phyloP scores from a whole-genome alignment of 2,329 filamentous ascomycete genomes.

The Lasiodiplodia gonubiensis region DNA sequence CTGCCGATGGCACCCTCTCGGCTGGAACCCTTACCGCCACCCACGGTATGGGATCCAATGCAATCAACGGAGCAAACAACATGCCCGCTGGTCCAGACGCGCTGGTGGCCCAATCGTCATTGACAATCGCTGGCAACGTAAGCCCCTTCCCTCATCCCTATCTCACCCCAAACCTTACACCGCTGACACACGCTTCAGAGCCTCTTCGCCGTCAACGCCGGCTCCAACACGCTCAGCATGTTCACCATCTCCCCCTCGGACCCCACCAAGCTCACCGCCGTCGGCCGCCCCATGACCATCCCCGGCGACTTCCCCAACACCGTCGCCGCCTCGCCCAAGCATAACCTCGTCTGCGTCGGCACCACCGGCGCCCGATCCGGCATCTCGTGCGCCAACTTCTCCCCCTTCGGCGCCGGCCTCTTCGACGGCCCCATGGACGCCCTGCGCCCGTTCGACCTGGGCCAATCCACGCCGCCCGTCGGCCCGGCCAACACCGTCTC shows the following conservation, averaged over 20 bases:
- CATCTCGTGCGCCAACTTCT: slow-evolving; percentile 46
- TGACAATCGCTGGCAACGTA: slow-evolving; percentile 60
- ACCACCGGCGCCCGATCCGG: slow-evolving; percentile 45
- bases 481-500: slow-evolving; percentile 66
- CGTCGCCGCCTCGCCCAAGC: slow-evolving; percentile 45
- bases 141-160: slow-evolving; percentile 30
- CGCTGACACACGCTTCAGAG: slow-evolving; percentile 40
- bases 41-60: slow-evolving; percentile 54
- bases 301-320: slow-evolving; percentile 49
- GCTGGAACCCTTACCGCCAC: slow-evolving; percentile 52
- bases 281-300: slow-evolving; percentile 43
- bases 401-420: too few species aligned
- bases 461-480: slow-evolving; percentile 63
- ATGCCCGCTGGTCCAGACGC: slow-evolving; percentile 56
- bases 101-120: slow-evolving; percentile 57
- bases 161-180: neutral
- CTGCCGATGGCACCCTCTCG: slow-evolving; percentile 54
- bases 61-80: slow-evolving; percentile 47
- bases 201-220: slow-evolving; percentile 59
- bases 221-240: slow-evolving; percentile 49
- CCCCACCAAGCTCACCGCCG: slow-evolving; percentile 38
- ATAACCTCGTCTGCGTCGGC: slow-evolving; percentile 46
- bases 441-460: slow-evolving; percentile 53
- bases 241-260: slow-evolving; percentile 41
- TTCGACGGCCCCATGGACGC: slow-evolving; percentile 40